Percentiles rank a stretch among this genome's conserved stretches.
Conservation (phyloP, 768 basidiomycete genomes). For the Serendipita sp. region DNA sequence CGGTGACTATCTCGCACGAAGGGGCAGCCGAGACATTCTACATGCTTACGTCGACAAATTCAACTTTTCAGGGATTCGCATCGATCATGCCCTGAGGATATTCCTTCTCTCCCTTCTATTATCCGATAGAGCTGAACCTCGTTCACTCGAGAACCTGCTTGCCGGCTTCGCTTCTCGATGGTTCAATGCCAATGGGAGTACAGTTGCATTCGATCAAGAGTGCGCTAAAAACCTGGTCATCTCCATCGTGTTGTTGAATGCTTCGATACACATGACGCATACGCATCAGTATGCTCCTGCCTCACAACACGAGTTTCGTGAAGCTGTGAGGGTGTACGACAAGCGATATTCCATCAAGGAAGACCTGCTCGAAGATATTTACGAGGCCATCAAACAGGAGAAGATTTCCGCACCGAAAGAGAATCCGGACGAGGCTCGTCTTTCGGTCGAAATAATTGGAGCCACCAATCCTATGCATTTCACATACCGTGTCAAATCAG, state of each 20-base stretch:
- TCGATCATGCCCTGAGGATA: slow-evolving; percentile 78
- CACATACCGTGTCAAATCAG: slow-evolving; percentile 78
- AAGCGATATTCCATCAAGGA: slow-evolving; percentile 51
- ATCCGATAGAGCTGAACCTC: slow-evolving; percentile 27
- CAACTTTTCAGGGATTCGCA: slow-evolving; percentile 62
- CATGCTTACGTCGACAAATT: slow-evolving; percentile 79
- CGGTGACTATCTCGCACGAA: slow-evolving; percentile 67
- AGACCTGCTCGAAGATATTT: slow-evolving; percentile 60
- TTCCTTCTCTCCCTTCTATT: slow-evolving; percentile 73
- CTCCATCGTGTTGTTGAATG: slow-evolving; percentile 76
- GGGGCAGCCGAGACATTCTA: slow-evolving; percentile 56
- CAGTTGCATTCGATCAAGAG: slow-evolving; percentile 69
- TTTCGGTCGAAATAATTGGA: slow-evolving; percentile 28
- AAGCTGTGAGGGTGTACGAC: slow-evolving; percentile 70
- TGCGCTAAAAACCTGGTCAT: slow-evolving; percentile 60
- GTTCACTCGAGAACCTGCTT: slow-evolving; percentile 51
- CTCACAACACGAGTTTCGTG: slow-evolving; percentile 61
- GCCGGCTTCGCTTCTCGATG: slow-evolving; percentile 76
- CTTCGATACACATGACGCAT: slow-evolving; percentile 64
- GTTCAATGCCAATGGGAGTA: slow-evolving; percentile 73
- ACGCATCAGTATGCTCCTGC: slow-evolving; percentile 29
- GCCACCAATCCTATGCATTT: slow-evolving; percentile 59
- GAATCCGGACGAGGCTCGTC: slow-evolving; percentile 47
- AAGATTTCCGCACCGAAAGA: slow-evolving; percentile 22
- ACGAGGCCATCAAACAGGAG: slow-evolving; percentile 47